Conservation (phyloP, 1,139 yeast genomes). For the Sugiyamaella novakii region DNA sequence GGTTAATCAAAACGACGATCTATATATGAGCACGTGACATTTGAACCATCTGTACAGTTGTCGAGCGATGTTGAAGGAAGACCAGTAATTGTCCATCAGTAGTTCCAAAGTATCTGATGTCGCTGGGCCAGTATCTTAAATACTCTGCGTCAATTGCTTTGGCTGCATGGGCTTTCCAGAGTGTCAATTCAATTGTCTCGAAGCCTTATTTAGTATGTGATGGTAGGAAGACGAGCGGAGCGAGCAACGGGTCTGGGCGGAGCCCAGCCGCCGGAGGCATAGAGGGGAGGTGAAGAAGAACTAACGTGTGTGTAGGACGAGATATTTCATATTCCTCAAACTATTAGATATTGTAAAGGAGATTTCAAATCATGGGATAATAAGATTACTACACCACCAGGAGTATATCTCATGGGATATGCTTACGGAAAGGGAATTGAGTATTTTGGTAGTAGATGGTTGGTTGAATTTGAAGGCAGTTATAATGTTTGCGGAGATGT, state of each 20-base stretch:
- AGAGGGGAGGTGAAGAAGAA: not conserved
- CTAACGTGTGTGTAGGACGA: constrained; percentile 59
- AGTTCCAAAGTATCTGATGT: constrained; percentile 5
- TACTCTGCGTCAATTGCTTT: constrained; percentile 18
- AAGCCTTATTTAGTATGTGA: constrained; percentile 36
- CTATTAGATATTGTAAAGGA: constrained; percentile 64
- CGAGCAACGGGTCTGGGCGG: too few relatives aligned
- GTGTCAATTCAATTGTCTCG: constrained; percentile 32
- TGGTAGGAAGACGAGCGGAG: too few relatives aligned
- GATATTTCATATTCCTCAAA: constrained; percentile 80
- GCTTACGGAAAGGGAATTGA: constrained; percentile 46
- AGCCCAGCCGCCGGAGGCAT: too few relatives aligned
- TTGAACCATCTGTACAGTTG: not conserved
- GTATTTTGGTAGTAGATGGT: constrained; percentile 10
- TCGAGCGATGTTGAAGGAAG: too few relatives aligned
- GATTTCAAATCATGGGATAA: constrained; percentile 73
- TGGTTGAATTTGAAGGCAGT: constrained; percentile 23
- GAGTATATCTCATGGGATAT: constrained; percentile 71
- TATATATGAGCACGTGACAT: not conserved
- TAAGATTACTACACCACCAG: constrained; percentile 97
- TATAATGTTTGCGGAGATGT: constrained; percentile 32
- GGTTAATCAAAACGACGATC: too few relatives aligned
- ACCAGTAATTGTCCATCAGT: too few relatives aligned
- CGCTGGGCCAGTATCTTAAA: constrained; percentile 6
- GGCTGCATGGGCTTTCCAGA: constrained; percentile 26